Conservation (phyloP, 2,329 filamentous ascomycete species). For the Aspergillus niger region DNA sequence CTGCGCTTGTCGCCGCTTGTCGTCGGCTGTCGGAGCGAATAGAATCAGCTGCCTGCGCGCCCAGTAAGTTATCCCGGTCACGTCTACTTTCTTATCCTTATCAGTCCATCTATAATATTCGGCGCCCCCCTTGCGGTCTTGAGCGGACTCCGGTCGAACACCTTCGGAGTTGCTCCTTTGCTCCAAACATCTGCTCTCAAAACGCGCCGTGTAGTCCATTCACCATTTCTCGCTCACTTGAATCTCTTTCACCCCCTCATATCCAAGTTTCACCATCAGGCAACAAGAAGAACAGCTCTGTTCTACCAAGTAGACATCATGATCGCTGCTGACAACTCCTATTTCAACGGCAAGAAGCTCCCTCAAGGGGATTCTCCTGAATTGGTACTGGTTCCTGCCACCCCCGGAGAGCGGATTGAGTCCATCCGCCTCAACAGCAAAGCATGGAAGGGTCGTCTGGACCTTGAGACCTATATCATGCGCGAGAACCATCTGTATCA, state of each 20-base stretch:
- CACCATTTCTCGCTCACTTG: background rate
- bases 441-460: constrained; percentile 61
- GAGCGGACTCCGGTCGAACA: constrained; percentile 3
- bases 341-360: constrained; percentile 32
- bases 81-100: constrained; percentile 1
- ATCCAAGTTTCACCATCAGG: background rate
- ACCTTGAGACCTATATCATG: constrained; percentile 57
- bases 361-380: constrained; percentile 54
- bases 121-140: background rate
- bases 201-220: background rate
- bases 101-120: background rate
- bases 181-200: background rate
- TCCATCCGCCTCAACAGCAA: constrained; percentile 57
- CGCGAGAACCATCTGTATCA: constrained; percentile 57
- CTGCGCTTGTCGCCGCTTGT: constrained; percentile 8
- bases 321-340: constrained; percentile 38
- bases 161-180: background rate
- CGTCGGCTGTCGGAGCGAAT: constrained; percentile 3
- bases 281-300: background rate
- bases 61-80: background rate
- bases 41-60: background rate
- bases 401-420: constrained; percentile 54
- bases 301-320: constrained; percentile 25
- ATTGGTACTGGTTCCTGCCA: constrained; percentile 57
- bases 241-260: background rate